phyloP scores from a whole-genome alignment of 768 basidiomycete species.

The Atractiella rhizophila region DNA sequence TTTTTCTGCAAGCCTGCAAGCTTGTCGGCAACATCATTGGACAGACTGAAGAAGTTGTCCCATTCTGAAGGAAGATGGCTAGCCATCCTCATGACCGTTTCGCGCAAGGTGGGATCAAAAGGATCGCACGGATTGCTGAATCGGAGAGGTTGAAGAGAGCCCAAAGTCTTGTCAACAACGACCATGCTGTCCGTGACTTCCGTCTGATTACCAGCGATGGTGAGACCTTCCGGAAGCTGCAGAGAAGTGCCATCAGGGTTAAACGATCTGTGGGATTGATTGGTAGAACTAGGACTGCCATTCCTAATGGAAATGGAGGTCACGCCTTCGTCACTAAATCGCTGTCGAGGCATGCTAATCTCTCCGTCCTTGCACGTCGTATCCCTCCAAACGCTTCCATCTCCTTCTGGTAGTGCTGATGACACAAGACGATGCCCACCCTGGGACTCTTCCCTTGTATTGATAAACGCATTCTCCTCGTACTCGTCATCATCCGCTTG shows the following conservation, averaged over 20 bases:
- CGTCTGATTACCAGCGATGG: conserved; percentile 18
- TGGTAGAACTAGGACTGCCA: conserved; percentile 1
- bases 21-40: conserved; percentile 24
- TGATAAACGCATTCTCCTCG: background rate
- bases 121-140: conserved; percentile 20
- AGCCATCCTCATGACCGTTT: conserved; percentile 32
- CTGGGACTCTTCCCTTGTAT: background rate
- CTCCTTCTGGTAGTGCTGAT: no score
- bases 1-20: conserved; percentile 51
- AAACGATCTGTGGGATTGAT: no score
- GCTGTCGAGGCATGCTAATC: conserved; percentile 4
- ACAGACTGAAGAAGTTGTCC: conserved; percentile 21
- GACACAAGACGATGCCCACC: conserved; percentile 4
- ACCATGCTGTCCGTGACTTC: conserved; percentile 13
- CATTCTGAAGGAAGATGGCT: conserved; percentile 27
- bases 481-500: no score
- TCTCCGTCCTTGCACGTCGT: background rate
- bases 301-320: background rate
- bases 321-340: conserved; percentile 23
- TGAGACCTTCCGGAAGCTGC: conserved; percentile 20
- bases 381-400: no score
- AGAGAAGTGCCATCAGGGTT: conserved; percentile 7
- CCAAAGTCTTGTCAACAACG: conserved; percentile 4
- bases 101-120: conserved; percentile 40
- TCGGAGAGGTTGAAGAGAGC: background rate